Evolutionary conservation across 2,329 filamentous ascomycete species (phyloP).

Genomic region (Reticulascus tulasneorum): DNA sequence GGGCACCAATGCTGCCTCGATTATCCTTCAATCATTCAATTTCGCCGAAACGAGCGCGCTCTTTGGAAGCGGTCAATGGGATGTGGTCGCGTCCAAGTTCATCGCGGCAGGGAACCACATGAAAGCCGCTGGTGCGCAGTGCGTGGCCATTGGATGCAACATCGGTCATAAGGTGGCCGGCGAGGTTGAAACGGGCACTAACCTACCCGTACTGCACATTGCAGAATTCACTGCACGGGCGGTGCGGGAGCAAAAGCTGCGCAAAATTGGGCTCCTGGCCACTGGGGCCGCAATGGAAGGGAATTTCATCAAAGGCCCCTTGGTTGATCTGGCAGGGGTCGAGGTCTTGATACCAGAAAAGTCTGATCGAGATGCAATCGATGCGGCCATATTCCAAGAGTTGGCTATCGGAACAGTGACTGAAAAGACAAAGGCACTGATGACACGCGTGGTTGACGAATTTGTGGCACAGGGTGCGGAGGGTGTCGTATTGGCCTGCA

Average conservation of each 20-base stretch:
- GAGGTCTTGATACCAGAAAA: constrained; percentile 13
- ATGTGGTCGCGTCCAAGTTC: constrained; percentile 36
- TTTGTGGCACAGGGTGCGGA: too few relatives aligned
- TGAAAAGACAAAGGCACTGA: too few relatives aligned
- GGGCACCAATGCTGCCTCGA: constrained; percentile 7
- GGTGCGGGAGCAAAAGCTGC: constrained; percentile 2
- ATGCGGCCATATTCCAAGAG: constrained; percentile 13
- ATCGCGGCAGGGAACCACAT: constrained; percentile 24
- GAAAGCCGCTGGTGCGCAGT: constrained; percentile 12
- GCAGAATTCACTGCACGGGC: constrained; percentile 10
- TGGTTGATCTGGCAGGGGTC: constrained; percentile 9
- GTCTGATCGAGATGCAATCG: constrained; percentile 5
- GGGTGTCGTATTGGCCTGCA: too few relatives aligned
- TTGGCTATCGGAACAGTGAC: constrained; percentile 6
- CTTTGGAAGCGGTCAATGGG: constrained; percentile 40
- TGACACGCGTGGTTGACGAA: too few relatives aligned
- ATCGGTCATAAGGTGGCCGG: constrained; percentile 14
- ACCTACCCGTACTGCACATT: constrained; percentile 14
- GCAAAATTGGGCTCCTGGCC: constrained; percentile 11
- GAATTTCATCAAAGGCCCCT: constrained; percentile 10
- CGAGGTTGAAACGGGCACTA: constrained; percentile 4
- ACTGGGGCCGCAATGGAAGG: constrained; percentile 15
- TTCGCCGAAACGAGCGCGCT: constrained; percentile 16
- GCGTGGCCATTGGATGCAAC: constrained; percentile 16
- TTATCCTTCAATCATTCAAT: constrained; percentile 17